Evolutionary conservation across 1,139 yeast species (phyloP).

Genomic region (Nakaseomyces bracarensis): DNA sequence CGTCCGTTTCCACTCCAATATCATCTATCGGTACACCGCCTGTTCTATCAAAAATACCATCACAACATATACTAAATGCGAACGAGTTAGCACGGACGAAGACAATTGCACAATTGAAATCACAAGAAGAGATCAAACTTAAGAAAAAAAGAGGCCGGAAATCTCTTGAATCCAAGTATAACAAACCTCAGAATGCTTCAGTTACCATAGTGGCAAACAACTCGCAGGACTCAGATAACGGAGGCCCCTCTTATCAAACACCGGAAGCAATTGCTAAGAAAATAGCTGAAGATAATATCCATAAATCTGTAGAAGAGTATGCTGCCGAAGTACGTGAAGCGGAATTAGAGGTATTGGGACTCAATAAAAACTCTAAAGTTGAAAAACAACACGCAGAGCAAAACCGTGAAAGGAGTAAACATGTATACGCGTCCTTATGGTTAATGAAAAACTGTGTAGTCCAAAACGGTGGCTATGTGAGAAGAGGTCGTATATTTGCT

Average conservation of each 20-base stretch:
- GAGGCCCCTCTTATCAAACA: neutral
- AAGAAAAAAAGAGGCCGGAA: neutral
- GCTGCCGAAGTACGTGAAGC: slow-evolving; percentile 28
- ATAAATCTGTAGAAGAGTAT: slow-evolving; percentile 24
- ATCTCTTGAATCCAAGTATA: neutral
- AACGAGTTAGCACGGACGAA: slow-evolving; percentile 1
- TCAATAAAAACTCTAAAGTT: slow-evolving; percentile 25
- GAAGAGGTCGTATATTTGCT: slow-evolving; percentile 75
- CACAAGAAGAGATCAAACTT: neutral
- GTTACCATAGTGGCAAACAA: neutral
- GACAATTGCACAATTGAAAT: neutral
- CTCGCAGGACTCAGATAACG: slow-evolving; percentile 2
- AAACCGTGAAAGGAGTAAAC: slow-evolving; percentile 56
- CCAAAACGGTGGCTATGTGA: slow-evolving; percentile 64
- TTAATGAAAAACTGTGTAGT: slow-evolving; percentile 60
- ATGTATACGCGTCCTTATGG: slow-evolving; percentile 78
- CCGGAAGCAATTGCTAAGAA: slow-evolving; percentile 3
- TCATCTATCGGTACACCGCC: slow-evolving; percentile 1
- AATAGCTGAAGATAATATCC: slow-evolving; percentile 2
- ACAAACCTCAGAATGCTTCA: neutral
- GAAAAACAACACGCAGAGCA: slow-evolving; percentile 29
- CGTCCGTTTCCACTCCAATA: neutral
- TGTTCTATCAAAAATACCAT: neutral
- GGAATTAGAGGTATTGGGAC: slow-evolving; percentile 26
- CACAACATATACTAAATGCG: neutral